These are phyloP conservation scores for Calvatia gigantea DNA, from an alignment of 768 basidiomycete genomes.

Conservation along the genomic window DNA sequence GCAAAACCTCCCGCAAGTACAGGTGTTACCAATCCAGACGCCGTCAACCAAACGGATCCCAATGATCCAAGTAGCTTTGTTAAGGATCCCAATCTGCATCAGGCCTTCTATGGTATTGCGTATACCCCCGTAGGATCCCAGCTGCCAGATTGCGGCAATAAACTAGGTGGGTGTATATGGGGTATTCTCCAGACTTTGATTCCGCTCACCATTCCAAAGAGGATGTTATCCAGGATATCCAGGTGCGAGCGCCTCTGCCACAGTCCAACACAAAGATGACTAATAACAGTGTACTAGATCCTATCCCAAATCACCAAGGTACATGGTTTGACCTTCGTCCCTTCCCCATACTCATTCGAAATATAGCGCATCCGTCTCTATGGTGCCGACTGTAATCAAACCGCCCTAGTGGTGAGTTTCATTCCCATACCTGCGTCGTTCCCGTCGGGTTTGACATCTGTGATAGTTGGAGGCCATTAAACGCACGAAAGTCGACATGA, in stretches of 20 bases:
- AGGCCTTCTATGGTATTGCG: constrained; percentile 82
- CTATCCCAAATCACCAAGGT: constrained; percentile 82
- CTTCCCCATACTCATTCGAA: neutral
- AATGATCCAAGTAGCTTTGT: constrained; percentile 78
- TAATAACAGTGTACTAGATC: constrained; percentile 39
- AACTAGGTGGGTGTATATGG: constrained; percentile 29
- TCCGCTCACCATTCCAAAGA: constrained; percentile 26
- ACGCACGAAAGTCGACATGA: constrained; percentile 85
- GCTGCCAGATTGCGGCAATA: constrained; percentile 64
- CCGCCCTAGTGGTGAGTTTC: constrained; percentile 61
- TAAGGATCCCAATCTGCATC: constrained; percentile 63
- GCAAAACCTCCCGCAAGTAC: neutral
- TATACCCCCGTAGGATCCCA: constrained; percentile 81
- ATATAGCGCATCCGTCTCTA: constrained; percentile 73
- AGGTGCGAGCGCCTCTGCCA: constrained; percentile 36
- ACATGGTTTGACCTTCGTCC: constrained; percentile 17
- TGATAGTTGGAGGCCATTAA: constrained; percentile 79
- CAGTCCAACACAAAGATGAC: constrained; percentile 1
- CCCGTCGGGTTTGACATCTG: neutral
- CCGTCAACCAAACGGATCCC: constrained; percentile 31
- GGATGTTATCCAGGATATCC: constrained; percentile 67
- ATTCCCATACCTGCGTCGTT: neutral
- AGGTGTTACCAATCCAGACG: neutral
- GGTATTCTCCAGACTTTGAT: neutral
- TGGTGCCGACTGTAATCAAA: constrained; percentile 85